These are phyloP conservation scores for Psilocybe cyanescens DNA, from an alignment of 768 basidiomycete species.

Conservation along the genomic window DNA sequence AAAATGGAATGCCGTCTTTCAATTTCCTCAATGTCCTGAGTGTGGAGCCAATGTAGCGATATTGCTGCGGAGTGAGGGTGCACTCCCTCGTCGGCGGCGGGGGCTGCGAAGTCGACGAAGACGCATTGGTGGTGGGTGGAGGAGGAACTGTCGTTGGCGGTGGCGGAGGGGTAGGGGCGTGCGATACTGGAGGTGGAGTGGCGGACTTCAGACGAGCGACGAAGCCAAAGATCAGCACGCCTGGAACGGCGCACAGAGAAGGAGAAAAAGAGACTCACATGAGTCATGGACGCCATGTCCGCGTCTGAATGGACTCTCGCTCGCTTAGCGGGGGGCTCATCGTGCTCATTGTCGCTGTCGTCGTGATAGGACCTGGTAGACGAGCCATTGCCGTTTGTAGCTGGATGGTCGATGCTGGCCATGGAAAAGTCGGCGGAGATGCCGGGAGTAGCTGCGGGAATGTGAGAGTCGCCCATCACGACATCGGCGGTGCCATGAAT, in stretches of 20 bases:
- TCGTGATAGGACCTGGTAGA: slow-evolving; percentile 35
- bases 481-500: slow-evolving; percentile 38
- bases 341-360: slow-evolving; percentile 62
- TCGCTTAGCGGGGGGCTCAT: slow-evolving; percentile 85
- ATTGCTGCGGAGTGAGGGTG: slow-evolving; percentile 70
- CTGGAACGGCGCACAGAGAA: slow-evolving; percentile 51
- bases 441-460: slow-evolving; percentile 43
- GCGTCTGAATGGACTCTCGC: slow-evolving; percentile 77
- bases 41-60: slow-evolving; percentile 77
- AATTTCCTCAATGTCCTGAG: slow-evolving; percentile 84
- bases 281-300: slow-evolving; percentile 71
- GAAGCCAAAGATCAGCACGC: slow-evolving; percentile 53
- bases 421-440: slow-evolving; percentile 43
- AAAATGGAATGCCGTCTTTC: slow-evolving; percentile 83
- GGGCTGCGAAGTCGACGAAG: slow-evolving; percentile 20
- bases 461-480: slow-evolving; percentile 44
- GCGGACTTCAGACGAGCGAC: slow-evolving; percentile 62
- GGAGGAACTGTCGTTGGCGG: slow-evolving; percentile 23
- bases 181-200: slow-evolving; percentile 73
- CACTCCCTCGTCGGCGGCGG: slow-evolving; percentile 27
- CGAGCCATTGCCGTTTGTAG: slow-evolving; percentile 28
- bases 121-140: slow-evolving; percentile 22
- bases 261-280: slow-evolving; percentile 58
- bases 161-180: slow-evolving; percentile 37
- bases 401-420: slow-evolving; percentile 27